Base-by-base conservation (phyloP, 1,139 yeast species). In the Nakaseomyces glabratus region DNA sequence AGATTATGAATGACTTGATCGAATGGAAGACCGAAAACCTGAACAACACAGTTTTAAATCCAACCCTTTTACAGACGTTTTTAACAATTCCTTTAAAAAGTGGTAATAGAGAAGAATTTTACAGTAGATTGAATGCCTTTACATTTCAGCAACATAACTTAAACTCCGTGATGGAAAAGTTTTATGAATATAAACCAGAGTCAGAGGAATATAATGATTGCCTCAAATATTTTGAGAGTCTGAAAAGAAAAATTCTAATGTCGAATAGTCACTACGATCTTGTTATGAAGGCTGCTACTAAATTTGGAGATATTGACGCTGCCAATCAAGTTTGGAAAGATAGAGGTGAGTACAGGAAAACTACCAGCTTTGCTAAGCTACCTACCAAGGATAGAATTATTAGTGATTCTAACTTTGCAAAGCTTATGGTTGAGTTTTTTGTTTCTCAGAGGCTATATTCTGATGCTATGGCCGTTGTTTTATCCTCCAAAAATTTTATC, bases 271-370 rank as follows among this genome's bases (percentile, higher is more conserved):
- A 78, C 5, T 85, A 82, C 50, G 69, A 69, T 23, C 64, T 79
- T 13, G 76, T 82, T 4, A 61, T 86, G 46, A 69, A 71, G 33
- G 85, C 86, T 0, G 82, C 86, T 3, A 70, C 72, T 4, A 63
- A 64, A 33, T 70, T 71, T 48, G 62, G 64, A 18, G 66, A 76
- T 40, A 59, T 68, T 33, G 64, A 63, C 1, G 70, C 79, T 51
- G 86, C 88, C 2, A 74, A 75, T 38, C 56, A 60, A 23, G 65
- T 81, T 1, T 84, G 95, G 94, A 57, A 61, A 2, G 93, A 82
- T 51, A 69, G 95, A 50, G 96, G 95, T 2, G 45, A 56, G 25
- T 84, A 68, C 60, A 66, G 96, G 33, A 75, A 74, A 40, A 66
- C 82, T 0, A 32, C 40, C 0, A 45, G 46, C 1, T 82, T 76